These are phyloP conservation scores for Phytophthora hibernalis DNA, from an alignment of 352 stramenopile species.

Conservation along the genomic window DNA sequence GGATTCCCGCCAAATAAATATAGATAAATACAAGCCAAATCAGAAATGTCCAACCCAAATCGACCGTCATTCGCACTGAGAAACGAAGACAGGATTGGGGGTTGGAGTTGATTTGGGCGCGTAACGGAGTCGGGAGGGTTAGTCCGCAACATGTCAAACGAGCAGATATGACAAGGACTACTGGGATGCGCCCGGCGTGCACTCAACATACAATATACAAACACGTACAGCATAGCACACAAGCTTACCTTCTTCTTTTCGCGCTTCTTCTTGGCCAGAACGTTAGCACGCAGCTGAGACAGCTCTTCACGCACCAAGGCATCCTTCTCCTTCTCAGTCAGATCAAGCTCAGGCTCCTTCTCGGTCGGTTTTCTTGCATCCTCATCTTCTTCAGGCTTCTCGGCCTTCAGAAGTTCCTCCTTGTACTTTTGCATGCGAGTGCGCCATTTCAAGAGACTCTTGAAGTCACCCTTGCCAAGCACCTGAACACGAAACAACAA, in stretches of 20 bases:
- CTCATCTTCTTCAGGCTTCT: slow-evolving; percentile 49
- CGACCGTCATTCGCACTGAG: slow-evolving; percentile 63
- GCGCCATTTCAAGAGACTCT: slow-evolving; percentile 97
- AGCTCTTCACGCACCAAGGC: slow-evolving; percentile 85
- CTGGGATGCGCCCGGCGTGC: slow-evolving; percentile 78
- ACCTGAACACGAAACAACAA: slow-evolving; percentile 62
- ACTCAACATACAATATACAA: slow-evolving; percentile 28
- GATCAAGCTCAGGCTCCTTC: slow-evolving; percentile 55
- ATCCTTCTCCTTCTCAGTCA: slow-evolving; percentile 87
- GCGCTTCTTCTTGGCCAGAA: slow-evolving; percentile 89
- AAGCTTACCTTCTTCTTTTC: slow-evolving; percentile 90
- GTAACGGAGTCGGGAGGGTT: slow-evolving; percentile 93
- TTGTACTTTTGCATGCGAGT: slow-evolving; percentile 93
- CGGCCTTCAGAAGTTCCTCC: slow-evolving; percentile 77
- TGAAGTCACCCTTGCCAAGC: slow-evolving; percentile 98
- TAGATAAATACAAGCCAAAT: slow-evolving; percentile 19
- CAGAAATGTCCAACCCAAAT: slow-evolving; percentile 76
- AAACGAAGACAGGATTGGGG: slow-evolving; percentile 67
- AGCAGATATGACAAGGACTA: slow-evolving; percentile 86
- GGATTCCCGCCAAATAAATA: slow-evolving; percentile 70
- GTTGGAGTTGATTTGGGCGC: slow-evolving; percentile 70
- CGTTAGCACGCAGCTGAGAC: slow-evolving; percentile 75
- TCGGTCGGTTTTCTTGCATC: slow-evolving; percentile 44
- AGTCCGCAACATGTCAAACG: slow-evolving; percentile 89
- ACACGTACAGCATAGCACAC: slow-evolving; percentile 29